Base-by-base conservation (phyloP, 768 basidiomycete genomes). In the Trametopsis cervina region DNA sequence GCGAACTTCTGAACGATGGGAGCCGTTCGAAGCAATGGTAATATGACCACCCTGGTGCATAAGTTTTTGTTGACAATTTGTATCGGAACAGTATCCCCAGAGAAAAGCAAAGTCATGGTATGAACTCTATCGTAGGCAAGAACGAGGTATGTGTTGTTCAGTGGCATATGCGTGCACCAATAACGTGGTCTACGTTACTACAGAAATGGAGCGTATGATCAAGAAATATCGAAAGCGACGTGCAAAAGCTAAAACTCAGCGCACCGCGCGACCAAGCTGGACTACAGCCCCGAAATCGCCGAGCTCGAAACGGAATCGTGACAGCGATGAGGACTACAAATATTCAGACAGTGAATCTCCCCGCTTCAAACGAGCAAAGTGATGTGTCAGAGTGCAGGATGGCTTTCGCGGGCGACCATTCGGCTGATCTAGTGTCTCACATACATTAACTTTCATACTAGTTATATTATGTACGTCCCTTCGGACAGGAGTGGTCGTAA, bases 71-170 rank as follows among this genome's bases (percentile, higher is more conserved):
- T 21, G 21, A 20, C 40, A 12, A 21, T 12, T 25, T 25, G 12
- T 23, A 20, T 37, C 24, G 11, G 22, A 26, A 18, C 20, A 85
- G 83, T 70, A 75, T 57, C 69, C 74, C 20, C 75, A 75, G 57
- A 69, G 83, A 51, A 68, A 77, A 27, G 59, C 61, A 2, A 81
- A 76, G 55, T 70, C 80, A 5, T 85, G 83, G 83, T 70, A 66
- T 17, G 80, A 83, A 57, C 78, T 74, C 54, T 81, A 77, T 55
- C 70, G 80, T 24, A 68, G 66, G 49, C 65, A 79, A 51, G 74
- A 79, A 60, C 42, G 59, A 49, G 64, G 83, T 81, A 43, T 35
- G 65, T 17, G 5, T n/a, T 42, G 26, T 23, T 2, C 5, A 33
- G 29, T 33, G 29, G 29, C 15, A 33, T n/a, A n/a, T n/a, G 9